Conservation (phyloP, 2,329 filamentous ascomycete genomes). For the Mycosphaerelloides madeirae region DNA sequence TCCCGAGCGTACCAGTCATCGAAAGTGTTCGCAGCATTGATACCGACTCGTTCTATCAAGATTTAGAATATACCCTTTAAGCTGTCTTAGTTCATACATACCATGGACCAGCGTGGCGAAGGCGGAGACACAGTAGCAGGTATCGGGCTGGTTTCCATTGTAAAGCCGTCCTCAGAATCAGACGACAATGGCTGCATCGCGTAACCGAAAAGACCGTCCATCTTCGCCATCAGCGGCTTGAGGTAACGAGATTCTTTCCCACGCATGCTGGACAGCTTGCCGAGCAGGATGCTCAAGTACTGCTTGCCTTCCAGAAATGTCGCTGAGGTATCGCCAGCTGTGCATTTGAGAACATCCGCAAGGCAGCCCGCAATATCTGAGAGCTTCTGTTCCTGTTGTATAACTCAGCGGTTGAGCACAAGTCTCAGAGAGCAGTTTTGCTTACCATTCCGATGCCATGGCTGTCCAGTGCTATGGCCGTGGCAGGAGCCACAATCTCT, state of each 20-base stretch:
- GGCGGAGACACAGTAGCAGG: slow-evolving; percentile 6
- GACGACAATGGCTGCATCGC: slow-evolving; percentile 13
- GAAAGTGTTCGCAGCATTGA: slow-evolving; percentile 29
- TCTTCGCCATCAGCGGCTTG: slow-evolving; percentile 31
- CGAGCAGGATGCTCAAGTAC: slow-evolving; percentile 30
- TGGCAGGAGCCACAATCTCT: slow-evolving; percentile 29
- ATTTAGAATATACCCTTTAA: too few relatives aligned
- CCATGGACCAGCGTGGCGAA: slow-evolving; percentile 20
- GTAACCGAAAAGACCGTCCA: slow-evolving; percentile 26
- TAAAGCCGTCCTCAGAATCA: too few relatives aligned
- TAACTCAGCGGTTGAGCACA: slow-evolving; percentile 8
- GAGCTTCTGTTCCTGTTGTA: slow-evolving; percentile 32
- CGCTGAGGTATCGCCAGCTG: slow-evolving; percentile 29
- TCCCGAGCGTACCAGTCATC: slow-evolving; percentile 26
- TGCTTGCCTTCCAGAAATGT: slow-evolving; percentile 32
- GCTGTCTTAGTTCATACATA: too few relatives aligned
- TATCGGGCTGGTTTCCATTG: slow-evolving; percentile 1
- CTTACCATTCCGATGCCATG: slow-evolving; percentile 36
- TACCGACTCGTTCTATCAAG: slow-evolving; percentile 18
- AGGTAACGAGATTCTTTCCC: slow-evolving; percentile 34
- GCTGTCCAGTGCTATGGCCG: slow-evolving; percentile 27
- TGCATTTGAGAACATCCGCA: slow-evolving; percentile 34
- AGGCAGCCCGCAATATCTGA: slow-evolving; percentile 35
- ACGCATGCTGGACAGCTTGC: slow-evolving; percentile 32
- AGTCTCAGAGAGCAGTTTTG: neutral